A percentile compares a stretch with the other conserved stretches of the same genome.
phyloP scores from a whole-genome alignment of 106 monocot species.

The Cymbidium sinense region DNA sequence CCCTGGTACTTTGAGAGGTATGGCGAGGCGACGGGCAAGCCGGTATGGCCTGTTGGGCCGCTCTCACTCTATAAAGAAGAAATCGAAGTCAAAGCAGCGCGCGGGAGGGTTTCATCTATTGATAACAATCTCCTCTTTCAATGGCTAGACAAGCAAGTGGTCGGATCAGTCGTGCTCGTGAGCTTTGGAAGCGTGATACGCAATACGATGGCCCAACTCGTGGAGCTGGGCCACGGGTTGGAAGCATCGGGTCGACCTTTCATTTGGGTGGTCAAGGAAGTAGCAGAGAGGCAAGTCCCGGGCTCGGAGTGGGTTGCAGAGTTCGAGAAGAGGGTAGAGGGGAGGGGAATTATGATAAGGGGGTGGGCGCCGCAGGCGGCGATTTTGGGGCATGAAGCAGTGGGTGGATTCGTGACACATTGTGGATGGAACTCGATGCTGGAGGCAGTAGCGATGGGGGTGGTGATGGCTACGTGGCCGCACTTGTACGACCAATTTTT shows the following conservation, averaged over 20 bases:
- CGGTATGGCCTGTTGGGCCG: constrained; percentile 11
- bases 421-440: no score
- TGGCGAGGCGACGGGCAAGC: not conserved
- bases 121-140: not conserved
- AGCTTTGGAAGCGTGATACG: constrained; percentile 36
- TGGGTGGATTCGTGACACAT: no score
- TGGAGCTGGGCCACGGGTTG: constrained; percentile 29
- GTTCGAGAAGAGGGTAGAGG: no score
- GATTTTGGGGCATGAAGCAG: no score
- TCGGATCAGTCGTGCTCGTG: constrained; percentile 30
- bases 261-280: constrained; percentile 14
- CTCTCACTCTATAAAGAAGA: not conserved
- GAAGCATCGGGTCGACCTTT: constrained; percentile 6
- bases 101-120: not conserved
- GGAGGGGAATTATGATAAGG: no score
- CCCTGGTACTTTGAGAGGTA: constrained; percentile 1
- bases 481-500: no score
- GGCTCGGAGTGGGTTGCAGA: no score
- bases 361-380: no score
- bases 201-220: constrained; percentile 25
- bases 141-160: constrained; percentile 28
- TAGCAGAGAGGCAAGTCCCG: no score
- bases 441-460: no score
- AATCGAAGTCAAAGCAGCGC: not conserved
- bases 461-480: no score